Evolutionary conservation across 2,329 filamentous ascomycete species (phyloP).

Genomic region (Sarocladium kiliense): DNA sequence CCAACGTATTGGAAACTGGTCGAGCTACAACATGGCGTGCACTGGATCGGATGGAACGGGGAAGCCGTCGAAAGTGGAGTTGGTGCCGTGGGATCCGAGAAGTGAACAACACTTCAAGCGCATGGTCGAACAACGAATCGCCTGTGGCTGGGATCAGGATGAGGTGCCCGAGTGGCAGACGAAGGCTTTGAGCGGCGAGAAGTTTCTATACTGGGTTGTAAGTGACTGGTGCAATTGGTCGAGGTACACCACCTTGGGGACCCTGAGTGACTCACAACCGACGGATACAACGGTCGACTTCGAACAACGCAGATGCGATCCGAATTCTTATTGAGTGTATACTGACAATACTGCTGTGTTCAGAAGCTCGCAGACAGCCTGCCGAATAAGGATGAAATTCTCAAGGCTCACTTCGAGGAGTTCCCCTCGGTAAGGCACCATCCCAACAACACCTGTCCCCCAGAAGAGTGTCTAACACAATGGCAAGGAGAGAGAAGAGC

Average conservation of each 20-base stretch:
- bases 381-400: constrained; percentile 21
- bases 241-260: too few relatives aligned
- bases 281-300: too few relatives aligned
- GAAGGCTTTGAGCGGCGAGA: constrained; percentile 27
- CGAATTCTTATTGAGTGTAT: too few relatives aligned
- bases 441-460: background rate
- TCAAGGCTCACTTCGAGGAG: constrained; percentile 23
- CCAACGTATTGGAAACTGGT: too few relatives aligned
- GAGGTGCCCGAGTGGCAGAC: constrained; percentile 29
- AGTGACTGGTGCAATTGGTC: too few relatives aligned
- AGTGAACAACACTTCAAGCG: constrained; percentile 33
- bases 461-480: too few relatives aligned
- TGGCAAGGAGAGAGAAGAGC: constrained; percentile 27
- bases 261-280: too few relatives aligned
- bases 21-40: background rate
- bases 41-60: background rate
- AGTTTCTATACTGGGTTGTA: constrained; percentile 36
- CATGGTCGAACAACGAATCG: constrained; percentile 36
- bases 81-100: constrained; percentile 39
- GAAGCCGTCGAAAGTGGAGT: constrained; percentile 19
- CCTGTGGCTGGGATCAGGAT: constrained; percentile 38
- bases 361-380: constrained; percentile 21
- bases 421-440: constrained; percentile 23
- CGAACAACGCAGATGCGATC: too few relatives aligned
- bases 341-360: background rate